Evolutionary conservation across 2,329 filamentous ascomycete species (phyloP).

Genomic region (Colletotrichum musicola): DNA sequence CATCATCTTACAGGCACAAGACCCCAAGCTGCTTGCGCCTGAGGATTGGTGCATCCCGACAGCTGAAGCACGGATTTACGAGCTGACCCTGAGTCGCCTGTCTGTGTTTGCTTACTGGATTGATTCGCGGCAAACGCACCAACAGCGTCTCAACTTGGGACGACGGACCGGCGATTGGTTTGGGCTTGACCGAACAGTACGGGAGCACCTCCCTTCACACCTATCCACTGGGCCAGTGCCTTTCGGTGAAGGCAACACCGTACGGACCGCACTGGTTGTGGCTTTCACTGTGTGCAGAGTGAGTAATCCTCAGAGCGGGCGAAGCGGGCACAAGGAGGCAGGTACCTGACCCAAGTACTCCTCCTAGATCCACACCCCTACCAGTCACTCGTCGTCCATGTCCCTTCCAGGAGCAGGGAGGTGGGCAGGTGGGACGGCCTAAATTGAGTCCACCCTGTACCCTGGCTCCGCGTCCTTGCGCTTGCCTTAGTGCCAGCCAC

Average conservation of each 20-base stretch:
- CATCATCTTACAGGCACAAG: neutral
- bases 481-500: slow-evolving; percentile 16
- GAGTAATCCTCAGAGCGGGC: slow-evolving; percentile 24
- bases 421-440: slow-evolving; percentile 1
- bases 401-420: neutral
- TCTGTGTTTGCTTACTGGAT: slow-evolving; percentile 19
- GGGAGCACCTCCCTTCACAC: neutral
- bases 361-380: neutral
- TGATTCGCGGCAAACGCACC: slow-evolving; percentile 25
- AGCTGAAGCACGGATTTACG: slow-evolving; percentile 20
- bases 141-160: slow-evolving; percentile 11
- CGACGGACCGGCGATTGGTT: slow-evolving; percentile 22
- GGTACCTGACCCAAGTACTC: slow-evolving; percentile 5
- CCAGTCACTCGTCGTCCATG: slow-evolving; percentile 6
- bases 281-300: neutral
- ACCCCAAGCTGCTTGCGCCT: neutral
- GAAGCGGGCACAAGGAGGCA: no score
- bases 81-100: slow-evolving; percentile 8
- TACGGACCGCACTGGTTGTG: slow-evolving; percentile 6
- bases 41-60: slow-evolving; percentile 19
- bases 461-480: neutral
- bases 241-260: slow-evolving; percentile 1
- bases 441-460: slow-evolving; percentile 20
- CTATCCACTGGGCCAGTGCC: no score
- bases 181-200: neutral